phyloP scores from a whole-genome alignment of 2,329 filamentous ascomycete genomes.

The Podosphaera leucotricha region DNA sequence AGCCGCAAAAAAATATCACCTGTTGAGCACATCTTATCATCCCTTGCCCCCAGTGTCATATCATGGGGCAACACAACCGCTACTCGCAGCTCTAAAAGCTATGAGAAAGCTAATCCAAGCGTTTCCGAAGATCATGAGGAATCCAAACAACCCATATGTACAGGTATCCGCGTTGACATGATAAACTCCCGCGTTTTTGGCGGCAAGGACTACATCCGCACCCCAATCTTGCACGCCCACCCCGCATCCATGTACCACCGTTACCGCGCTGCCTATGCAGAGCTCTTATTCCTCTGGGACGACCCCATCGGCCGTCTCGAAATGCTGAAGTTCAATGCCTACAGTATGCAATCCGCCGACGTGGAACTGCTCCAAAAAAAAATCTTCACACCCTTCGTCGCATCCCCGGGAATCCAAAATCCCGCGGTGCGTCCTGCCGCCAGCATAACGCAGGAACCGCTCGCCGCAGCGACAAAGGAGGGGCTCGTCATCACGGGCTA shows the following conservation, averaged over 20 bases:
- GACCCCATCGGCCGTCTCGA: slow-evolving; percentile 38
- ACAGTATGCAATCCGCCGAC: background rate
- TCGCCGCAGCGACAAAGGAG: slow-evolving; percentile 6
- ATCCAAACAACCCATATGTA: slow-evolving; percentile 8
- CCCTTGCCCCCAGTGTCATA: slow-evolving; percentile 21
- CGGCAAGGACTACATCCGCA: slow-evolving; percentile 40
- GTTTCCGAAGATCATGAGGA: slow-evolving; percentile 14
- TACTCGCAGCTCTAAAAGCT: slow-evolving; percentile 17
- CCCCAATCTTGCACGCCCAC: slow-evolving; percentile 29
- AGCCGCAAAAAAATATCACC: slow-evolving; percentile 32
- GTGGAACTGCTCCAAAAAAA: background rate
- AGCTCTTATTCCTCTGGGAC: slow-evolving; percentile 43
- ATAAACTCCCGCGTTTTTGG: slow-evolving; percentile 43
- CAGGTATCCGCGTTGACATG: slow-evolving; percentile 22
- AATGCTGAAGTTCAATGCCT: slow-evolving; percentile 41
- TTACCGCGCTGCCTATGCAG: slow-evolving; percentile 43
- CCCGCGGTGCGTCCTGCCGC: no score
- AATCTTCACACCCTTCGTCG: background rate
- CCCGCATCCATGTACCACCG: slow-evolving; percentile 27
- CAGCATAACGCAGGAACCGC: background rate
- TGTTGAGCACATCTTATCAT: slow-evolving; percentile 33
- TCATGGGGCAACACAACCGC: slow-evolving; percentile 19
- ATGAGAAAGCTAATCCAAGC: slow-evolving; percentile 7
- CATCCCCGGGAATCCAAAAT: background rate
- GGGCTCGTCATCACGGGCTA: slow-evolving; percentile 39